These are phyloP conservation scores for Periconia sp. DNA, from an alignment of 2,329 filamentous ascomycete species.

Conservation along the genomic window DNA sequence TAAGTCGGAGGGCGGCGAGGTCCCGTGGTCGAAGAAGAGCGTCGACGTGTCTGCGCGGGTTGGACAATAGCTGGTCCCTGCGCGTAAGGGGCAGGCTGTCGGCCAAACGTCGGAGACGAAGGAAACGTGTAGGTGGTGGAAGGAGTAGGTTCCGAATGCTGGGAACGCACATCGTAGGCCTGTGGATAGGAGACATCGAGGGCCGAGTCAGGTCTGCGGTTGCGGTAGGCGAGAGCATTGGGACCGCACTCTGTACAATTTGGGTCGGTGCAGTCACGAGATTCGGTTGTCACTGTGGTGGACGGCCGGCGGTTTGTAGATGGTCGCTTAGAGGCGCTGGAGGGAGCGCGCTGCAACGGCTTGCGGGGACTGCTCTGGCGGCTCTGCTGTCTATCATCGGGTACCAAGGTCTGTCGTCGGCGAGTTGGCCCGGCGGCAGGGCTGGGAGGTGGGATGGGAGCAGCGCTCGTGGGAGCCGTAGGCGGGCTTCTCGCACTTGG, in stretches of 20 bases:
- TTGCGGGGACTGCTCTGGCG: constrained; percentile 27
- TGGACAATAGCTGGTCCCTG: constrained; percentile 32
- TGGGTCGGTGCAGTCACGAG: constrained; percentile 38
- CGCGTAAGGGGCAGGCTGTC: constrained; percentile 20
- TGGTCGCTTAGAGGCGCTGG: constrained; percentile 23
- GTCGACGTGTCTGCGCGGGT: constrained; percentile 29
- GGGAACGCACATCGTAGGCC: constrained; percentile 27
- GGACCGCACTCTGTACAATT: constrained; percentile 32
- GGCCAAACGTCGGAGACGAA: constrained; percentile 30
- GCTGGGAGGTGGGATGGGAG: constrained; percentile 20
- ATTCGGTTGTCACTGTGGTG: constrained; percentile 6
- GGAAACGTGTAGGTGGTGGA: constrained; percentile 20
- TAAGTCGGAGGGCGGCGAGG: constrained; percentile 31
- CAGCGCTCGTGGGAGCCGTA: constrained; percentile 14
- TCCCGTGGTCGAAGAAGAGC: constrained; percentile 18
- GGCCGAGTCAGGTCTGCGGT: constrained; percentile 28
- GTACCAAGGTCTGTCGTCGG: constrained; percentile 21
- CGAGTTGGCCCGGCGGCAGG: constrained; percentile 14
- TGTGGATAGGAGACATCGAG: constrained; percentile 29
- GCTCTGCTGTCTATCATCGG: constrained; percentile 14
- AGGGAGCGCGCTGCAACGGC: constrained; percentile 24
- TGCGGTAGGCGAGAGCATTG: constrained; percentile 13
- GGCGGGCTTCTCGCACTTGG: constrained; percentile 43
- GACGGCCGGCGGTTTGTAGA: constrained; percentile 9
- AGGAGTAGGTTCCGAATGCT: constrained; percentile 32